Percentiles rank a stretch among this genome's conserved stretches.
Evolutionary conservation across 495 filamentous ascomycete species (phyloP).

Genomic region (Penicillium simplicissimum): DNA sequence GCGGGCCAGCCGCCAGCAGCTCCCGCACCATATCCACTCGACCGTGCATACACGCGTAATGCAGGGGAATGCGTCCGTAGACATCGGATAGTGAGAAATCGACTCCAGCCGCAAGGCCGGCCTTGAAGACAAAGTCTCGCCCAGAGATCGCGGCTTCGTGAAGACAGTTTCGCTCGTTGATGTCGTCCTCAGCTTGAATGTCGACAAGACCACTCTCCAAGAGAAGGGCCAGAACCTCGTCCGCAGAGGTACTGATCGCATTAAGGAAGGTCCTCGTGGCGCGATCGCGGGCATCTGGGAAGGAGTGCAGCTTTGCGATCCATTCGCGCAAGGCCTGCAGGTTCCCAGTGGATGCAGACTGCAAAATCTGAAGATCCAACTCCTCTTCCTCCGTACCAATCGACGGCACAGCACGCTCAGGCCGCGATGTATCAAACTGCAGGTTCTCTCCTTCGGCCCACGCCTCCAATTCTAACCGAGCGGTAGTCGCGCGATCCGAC

Average conservation of each 20-base stretch:
- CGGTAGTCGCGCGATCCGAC: slow-evolving; percentile 93
- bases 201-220: slow-evolving; percentile 81
- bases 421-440: slow-evolving; percentile 65
- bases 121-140: slow-evolving; percentile 69
- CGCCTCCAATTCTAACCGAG: slow-evolving; percentile 85
- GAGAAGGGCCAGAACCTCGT: slow-evolving; percentile 71
- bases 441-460: slow-evolving; percentile 97
- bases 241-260: slow-evolving; percentile 80
- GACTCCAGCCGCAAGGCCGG: slow-evolving; percentile 68
- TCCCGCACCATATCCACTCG: slow-evolving; percentile 78
- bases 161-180: slow-evolving; percentile 94
- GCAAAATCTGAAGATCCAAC: slow-evolving; percentile 82
- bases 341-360: slow-evolving; percentile 80
- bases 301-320: slow-evolving; percentile 54
- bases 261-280: slow-evolving; percentile 87
- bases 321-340: slow-evolving; percentile 61
- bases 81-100: slow-evolving; percentile 82
- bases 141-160: slow-evolving; percentile 94
- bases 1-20: slow-evolving; percentile 59
- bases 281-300: slow-evolving; percentile 64
- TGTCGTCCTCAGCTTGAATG: slow-evolving; percentile 87
- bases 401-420: slow-evolving; percentile 63
- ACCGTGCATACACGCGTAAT: slow-evolving; percentile 96
- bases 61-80: slow-evolving; percentile 89
- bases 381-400: slow-evolving; percentile 79